Conservation (phyloP, 1,284 basidiomycete species). For the Tylopilus sp. region DNA sequence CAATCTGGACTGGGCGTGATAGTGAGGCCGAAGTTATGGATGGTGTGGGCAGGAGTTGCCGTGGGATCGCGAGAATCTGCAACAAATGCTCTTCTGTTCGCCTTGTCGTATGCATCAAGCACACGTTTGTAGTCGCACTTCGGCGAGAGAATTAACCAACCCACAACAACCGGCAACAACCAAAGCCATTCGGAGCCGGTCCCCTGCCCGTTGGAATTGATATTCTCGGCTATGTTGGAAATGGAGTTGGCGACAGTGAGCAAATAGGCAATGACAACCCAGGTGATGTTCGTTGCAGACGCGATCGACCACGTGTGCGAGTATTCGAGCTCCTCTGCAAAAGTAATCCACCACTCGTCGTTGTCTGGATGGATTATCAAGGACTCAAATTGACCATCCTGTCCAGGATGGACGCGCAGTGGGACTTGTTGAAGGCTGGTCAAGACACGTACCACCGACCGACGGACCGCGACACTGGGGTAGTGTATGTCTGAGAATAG, state of each 20-base stretch:
- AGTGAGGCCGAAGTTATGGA: constrained; percentile 29
- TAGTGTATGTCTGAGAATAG: constrained; percentile 36
- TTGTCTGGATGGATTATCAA: constrained; percentile 46
- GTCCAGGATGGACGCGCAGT: constrained; percentile 36
- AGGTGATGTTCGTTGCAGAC: constrained; percentile 50
- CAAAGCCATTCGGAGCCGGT: constrained; percentile 55
- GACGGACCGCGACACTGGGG: constrained; percentile 24
- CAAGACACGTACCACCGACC: constrained; percentile 34
- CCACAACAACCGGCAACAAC: constrained; percentile 53
- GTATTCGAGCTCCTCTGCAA: constrained; percentile 37
- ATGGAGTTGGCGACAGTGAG: constrained; percentile 55
- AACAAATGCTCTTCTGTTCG: constrained; percentile 35
- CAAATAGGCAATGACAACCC: constrained; percentile 57
- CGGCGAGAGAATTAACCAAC: constrained; percentile 54
- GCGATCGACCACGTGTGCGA: constrained; percentile 52
- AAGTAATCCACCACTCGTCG: constrained; percentile 42
- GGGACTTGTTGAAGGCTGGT: constrained; percentile 44
- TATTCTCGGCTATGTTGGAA: constrained; percentile 29
- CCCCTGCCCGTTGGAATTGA: constrained; percentile 48
- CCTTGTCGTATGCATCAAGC: constrained; percentile 41
- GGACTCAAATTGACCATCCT: constrained; percentile 37
- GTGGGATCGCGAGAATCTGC: constrained; percentile 8
- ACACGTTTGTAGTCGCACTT: constrained; percentile 52
- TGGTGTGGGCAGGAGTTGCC: constrained; percentile 9
- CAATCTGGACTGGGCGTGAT: constrained; percentile 25